Evolutionary conservation across 148 eudicot genomes (phyloP), one percentile per base, ranked within the genome.

Genomic region (Camellia lanceoleosa): DNA sequence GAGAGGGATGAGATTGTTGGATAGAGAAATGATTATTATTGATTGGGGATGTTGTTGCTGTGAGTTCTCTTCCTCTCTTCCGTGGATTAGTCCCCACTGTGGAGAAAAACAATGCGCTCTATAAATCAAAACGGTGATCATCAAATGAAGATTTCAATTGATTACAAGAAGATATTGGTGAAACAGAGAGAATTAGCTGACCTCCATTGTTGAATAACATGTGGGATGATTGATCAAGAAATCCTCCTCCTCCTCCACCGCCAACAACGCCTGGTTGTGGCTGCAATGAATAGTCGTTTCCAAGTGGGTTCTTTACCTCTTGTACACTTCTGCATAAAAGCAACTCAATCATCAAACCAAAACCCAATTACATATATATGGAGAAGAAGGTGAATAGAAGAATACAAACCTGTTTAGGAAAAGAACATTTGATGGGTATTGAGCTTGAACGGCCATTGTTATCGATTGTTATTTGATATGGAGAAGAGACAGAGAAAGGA

Each of bases 401-500:
- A 62, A 52, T 10, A 12, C 64, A 47, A 70, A 85, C 87, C 87
- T 87, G 86, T 88, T 84, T 3, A 83, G 82, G 68, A 88, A 76
- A 80, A 88, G 82, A 78, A 82, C 56, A 65, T 88, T 88, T 68
- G 90, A 86, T n/a, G 90, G 87, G 75, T 86, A 86, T 84, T 86
- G 88, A 82, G 90, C 90, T 80, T 88, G 90, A 82, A 86, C 87
- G 16, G 90, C 90, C 88, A 88, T 88, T 54, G 42, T 46, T 52
- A 46, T 20, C 8, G 15, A 60, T 30, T 67, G 59, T 2, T 49
- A 56, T 51, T 68, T 20, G 41, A 59, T 12, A 44, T n/a, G 23
- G 19, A 46, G n/a, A 12, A 52, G 44, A 47, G 51, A 70, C 68
- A 79, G 64, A 65, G 69, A 62, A 49, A 65, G 58, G 8, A 20